Evolutionary conservation across 2,329 filamentous ascomycete genomes (phyloP).

Genomic region (Fusarium sp.): DNA sequence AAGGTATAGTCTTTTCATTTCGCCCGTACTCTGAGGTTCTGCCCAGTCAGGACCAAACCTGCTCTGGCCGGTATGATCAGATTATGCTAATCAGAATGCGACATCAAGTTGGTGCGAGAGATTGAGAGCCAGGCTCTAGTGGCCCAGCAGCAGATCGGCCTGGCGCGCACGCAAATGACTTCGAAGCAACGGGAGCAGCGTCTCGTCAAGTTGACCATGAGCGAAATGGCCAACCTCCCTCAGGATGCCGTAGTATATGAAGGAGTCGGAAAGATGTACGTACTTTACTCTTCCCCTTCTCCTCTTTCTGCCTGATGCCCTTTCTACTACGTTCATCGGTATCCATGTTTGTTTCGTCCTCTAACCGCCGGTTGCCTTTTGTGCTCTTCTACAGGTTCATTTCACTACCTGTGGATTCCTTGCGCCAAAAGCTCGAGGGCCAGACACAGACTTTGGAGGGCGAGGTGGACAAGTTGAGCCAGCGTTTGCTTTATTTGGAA

Average conservation of each 20-base stretch:
- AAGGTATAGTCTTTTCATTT: constrained; percentile 67
- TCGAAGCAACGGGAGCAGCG: constrained; percentile 89
- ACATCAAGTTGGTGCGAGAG: constrained; percentile 81
- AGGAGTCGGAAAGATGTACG: constrained; percentile 96
- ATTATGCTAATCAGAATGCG: constrained; percentile 1
- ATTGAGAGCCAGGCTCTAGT: constrained; percentile 90
- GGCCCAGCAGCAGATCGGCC: constrained; percentile 89
- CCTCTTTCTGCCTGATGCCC: neutral
- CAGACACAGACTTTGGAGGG: constrained; percentile 79
- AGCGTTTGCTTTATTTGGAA: constrained; percentile 92
- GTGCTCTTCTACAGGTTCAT: constrained; percentile 75
- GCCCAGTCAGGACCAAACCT: no score
- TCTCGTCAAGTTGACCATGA: constrained; percentile 85
- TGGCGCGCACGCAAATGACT: constrained; percentile 84
- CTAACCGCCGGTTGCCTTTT: constrained; percentile 8
- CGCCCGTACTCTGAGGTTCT: no score
- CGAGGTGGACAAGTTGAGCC: constrained; percentile 82
- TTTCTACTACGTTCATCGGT: neutral
- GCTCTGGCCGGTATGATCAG: neutral
- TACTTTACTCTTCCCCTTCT: constrained; percentile 21
- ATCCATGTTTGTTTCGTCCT: neutral
- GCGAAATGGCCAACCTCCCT: constrained; percentile 81
- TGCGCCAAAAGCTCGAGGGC: constrained; percentile 77
- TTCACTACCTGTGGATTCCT: constrained; percentile 73
- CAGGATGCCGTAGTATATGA: constrained; percentile 85